Conservation (phyloP, 75 land plant species). For the Sequoia sempervirens region DNA sequence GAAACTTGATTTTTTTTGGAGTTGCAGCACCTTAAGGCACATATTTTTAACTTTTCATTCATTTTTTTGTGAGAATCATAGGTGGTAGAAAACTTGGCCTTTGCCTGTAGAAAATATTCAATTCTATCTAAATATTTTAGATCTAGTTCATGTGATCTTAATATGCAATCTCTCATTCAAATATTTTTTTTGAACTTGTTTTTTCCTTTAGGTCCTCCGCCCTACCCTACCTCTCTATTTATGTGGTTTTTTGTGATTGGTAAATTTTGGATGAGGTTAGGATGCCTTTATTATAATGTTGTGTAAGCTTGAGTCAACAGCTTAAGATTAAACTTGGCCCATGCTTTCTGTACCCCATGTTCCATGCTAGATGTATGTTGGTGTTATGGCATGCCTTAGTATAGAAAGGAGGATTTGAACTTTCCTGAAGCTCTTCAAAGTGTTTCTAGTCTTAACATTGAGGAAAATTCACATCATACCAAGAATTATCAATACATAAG, state of each 20-base stretch:
- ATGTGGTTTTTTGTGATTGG: neutral
- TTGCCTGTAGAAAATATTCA: neutral
- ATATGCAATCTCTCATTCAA: neutral
- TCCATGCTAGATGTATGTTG: neutral
- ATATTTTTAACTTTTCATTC: neutral
- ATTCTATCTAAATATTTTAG: neutral
- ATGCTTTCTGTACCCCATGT: neutral
- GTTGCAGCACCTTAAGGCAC: neutral
- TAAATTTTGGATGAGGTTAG: too few relatives aligned
- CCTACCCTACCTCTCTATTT: neutral
- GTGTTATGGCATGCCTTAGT: neutral
- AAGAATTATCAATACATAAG: neutral
- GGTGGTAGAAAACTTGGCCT: neutral
- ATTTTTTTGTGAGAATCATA: neutral
- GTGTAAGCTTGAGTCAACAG: neutral
- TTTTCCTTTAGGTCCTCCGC: neutral
- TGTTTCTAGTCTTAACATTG: neutral
- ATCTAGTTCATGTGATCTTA: neutral
- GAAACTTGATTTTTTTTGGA: neutral
- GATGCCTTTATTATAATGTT: too few relatives aligned
- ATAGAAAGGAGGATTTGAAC: neutral
- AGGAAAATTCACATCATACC: neutral
- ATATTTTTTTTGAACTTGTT: neutral
- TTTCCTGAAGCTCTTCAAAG: neutral
- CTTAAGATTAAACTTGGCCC: neutral